Evolutionary conservation across 371 early-diverging fungal species (phyloP).

Genomic region (Rhizopus delemar): DNA sequence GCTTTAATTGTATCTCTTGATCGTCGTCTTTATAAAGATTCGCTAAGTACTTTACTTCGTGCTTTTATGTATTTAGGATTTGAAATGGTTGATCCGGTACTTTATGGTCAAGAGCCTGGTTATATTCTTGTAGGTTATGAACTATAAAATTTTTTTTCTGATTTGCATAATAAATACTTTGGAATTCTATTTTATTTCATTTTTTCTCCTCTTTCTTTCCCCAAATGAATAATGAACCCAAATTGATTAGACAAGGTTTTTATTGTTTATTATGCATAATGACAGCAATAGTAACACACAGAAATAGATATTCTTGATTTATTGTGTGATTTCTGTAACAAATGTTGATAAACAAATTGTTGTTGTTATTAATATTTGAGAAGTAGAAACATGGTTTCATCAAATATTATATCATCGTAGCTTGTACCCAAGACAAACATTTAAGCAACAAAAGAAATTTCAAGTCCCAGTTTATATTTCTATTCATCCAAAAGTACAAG

Average conservation of each 20-base stretch:
- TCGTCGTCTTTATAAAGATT: constrained; percentile 23
- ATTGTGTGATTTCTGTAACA: constrained; percentile 29
- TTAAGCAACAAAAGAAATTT: constrained; percentile 52
- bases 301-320: constrained; percentile 14
- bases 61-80: constrained; percentile 70
- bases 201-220: constrained; percentile 2
- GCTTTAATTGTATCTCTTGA: constrained; percentile 42
- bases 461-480: constrained; percentile 53
- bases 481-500: constrained; percentile 45
- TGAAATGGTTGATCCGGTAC: constrained; percentile 54
- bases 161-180: background rate
- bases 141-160: constrained; percentile 12
- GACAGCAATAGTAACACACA: background rate
- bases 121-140: constrained; percentile 61
- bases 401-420: constrained; percentile 54
- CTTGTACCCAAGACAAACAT: constrained; percentile 54
- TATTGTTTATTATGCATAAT: background rate
- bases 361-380: background rate
- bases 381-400: constrained; percentile 60
- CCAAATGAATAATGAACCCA: background rate
- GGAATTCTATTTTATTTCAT: background rate
- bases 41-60: constrained; percentile 38
- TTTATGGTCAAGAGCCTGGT: constrained; percentile 54
- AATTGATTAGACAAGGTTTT: constrained; percentile 12
- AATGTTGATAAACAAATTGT: background rate